Conservation (phyloP, 169 alveolate species). For the Eimeria praecox region DNA sequence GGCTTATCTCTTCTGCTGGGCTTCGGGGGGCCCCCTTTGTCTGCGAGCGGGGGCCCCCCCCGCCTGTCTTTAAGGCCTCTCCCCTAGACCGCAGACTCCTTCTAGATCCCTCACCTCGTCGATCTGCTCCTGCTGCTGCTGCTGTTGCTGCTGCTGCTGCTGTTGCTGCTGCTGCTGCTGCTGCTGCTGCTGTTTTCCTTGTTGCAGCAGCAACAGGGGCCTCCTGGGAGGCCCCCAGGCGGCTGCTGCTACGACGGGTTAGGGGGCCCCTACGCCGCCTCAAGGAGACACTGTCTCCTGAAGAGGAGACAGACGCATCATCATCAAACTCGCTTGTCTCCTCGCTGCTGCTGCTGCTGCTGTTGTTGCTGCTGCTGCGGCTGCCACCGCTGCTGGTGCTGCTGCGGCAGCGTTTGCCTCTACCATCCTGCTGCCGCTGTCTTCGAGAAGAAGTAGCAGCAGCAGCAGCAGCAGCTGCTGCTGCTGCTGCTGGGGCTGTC, state of each 20-base stretch:
- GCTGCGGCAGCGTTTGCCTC: neutral
- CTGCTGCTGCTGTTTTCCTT: neutral
- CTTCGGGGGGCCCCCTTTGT: neutral
- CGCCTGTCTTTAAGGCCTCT: neutral
- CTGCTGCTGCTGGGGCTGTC: neutral
- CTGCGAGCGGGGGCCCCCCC: neutral
- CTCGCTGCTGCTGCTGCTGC: conserved; percentile 35
- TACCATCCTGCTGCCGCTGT: neutral
- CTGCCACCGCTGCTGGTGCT: conserved; percentile 1
- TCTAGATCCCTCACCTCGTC: neutral
- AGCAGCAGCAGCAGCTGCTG: neutral
- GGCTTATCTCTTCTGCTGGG: conserved; percentile 7
- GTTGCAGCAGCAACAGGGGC: neutral
- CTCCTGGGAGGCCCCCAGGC: conserved; percentile 27
- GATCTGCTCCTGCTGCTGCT: neutral
- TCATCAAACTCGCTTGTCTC: neutral
- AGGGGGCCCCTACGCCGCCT: neutral
- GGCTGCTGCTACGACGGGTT: neutral
- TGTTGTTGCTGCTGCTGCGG: neutral
- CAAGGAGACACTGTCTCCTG: neutral
- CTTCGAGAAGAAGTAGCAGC: no score
- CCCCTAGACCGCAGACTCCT: neutral
- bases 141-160: neutral
- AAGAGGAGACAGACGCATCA: neutral
- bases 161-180: neutral